Conservation (phyloP, 352 stramenopile genomes). For the Phytophthora idaei region DNA sequence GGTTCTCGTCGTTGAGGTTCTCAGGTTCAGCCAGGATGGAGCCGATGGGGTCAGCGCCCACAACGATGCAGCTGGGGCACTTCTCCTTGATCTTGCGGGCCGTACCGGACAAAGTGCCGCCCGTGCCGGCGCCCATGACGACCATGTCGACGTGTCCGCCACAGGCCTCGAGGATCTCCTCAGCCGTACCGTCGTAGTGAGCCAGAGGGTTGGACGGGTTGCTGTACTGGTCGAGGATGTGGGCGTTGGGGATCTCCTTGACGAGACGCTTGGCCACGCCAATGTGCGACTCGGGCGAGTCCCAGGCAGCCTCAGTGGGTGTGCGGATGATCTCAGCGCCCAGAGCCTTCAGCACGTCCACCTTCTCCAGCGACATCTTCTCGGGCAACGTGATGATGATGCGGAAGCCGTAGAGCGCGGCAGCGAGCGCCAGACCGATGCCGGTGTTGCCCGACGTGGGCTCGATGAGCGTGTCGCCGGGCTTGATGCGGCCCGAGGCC, state of each 20-base stretch:
- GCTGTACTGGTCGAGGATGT: conserved; percentile 97
- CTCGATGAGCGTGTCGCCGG: conserved; percentile 96
- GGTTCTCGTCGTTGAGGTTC: conserved; percentile 92
- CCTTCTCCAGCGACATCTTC: conserved; percentile 98
- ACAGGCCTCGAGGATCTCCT: conserved; percentile 95
- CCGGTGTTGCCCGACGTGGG: conserved; percentile 98
- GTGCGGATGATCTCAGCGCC: conserved; percentile 97
- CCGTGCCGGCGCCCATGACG: conserved; percentile 94
- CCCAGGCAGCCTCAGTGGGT: conserved; percentile 94
- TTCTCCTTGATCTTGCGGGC: conserved; percentile 95
- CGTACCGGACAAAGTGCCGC: conserved; percentile 95
- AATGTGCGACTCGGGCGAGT: conserved; percentile 96
- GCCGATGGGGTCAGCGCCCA: conserved; percentile 91
- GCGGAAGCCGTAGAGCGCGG: conserved; percentile 96
- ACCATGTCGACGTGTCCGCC: conserved; percentile 95
- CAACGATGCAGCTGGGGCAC: conserved; percentile 83
- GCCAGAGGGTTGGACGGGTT: conserved; percentile 96
- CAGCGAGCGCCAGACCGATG: conserved; percentile 97
- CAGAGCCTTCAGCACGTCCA: conserved; percentile 95
- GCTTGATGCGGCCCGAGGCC: conserved; percentile 89
- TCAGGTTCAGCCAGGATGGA: conserved; percentile 95
- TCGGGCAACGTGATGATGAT: conserved; percentile 94
- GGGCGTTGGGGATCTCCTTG: conserved; percentile 94
- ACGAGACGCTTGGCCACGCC: conserved; percentile 93
- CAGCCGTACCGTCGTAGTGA: conserved; percentile 96